These are phyloP conservation scores for Xylariales sp. DNA, from an alignment of 2,329 filamentous ascomycete species.

Conservation along the genomic window DNA sequence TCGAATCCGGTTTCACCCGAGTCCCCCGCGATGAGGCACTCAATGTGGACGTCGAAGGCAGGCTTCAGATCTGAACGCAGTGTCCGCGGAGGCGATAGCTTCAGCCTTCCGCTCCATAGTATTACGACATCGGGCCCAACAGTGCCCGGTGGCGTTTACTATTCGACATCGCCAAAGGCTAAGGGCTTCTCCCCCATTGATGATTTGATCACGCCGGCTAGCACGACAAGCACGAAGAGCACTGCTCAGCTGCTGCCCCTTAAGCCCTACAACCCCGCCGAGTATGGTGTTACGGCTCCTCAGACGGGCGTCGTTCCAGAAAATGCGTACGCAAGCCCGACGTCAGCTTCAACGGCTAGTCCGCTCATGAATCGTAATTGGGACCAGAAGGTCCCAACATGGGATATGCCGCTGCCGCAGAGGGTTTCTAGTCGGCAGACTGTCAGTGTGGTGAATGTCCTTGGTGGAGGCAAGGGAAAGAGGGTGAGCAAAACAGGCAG, in stretches of 20 bases:
- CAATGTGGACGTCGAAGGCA: slow-evolving; percentile 6
- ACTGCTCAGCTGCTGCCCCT: slow-evolving; percentile 26
- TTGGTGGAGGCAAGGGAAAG: slow-evolving; percentile 17
- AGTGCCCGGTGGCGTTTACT: slow-evolving; percentile 24
- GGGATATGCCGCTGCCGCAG: slow-evolving; percentile 20
- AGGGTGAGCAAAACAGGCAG: slow-evolving; percentile 21
- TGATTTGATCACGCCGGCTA: slow-evolving; percentile 20
- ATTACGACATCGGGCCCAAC: slow-evolving; percentile 22
- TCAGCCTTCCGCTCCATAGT: slow-evolving; percentile 16
- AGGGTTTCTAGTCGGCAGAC: slow-evolving; percentile 11
- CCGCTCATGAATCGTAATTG: slow-evolving; percentile 24
- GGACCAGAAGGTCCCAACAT: slow-evolving; percentile 21
- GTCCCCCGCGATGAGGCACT: slow-evolving; percentile 11
- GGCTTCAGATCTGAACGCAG: slow-evolving; percentile 11
- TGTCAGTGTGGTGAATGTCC: slow-evolving; percentile 7
- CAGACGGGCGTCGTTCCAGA: slow-evolving; percentile 13
- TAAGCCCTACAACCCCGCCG: slow-evolving; percentile 26
- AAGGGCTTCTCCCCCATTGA: slow-evolving; percentile 24
- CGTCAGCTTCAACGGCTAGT: slow-evolving; percentile 23
- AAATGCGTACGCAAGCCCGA: slow-evolving; percentile 21
- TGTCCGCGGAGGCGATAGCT: slow-evolving; percentile 1
- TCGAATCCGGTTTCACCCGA: slow-evolving; percentile 17
- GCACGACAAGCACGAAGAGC: slow-evolving; percentile 25
- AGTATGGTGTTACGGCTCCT: slow-evolving; percentile 18
- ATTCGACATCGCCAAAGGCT: slow-evolving; percentile 25